A percentile compares a stretch with the other conserved stretches of the same genome.
phyloP scores from a whole-genome alignment of 2,329 filamentous ascomycete species.

The Paecilomyces formosus region DNA sequence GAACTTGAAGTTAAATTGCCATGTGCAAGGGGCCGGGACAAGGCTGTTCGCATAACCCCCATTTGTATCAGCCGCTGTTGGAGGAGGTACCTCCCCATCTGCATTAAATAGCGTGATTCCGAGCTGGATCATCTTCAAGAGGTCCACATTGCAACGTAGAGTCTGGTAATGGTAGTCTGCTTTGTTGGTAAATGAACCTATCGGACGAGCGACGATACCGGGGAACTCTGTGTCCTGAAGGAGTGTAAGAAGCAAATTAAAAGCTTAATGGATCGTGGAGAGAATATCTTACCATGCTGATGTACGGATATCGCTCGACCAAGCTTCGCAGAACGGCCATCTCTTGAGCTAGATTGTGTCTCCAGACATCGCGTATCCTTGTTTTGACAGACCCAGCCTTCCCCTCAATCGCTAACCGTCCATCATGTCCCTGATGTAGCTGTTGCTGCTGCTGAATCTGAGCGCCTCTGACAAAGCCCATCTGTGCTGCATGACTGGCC shows the following conservation, averaged over 20 bases:
- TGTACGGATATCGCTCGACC: constrained; percentile 86
- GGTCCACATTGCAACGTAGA: constrained; percentile 90
- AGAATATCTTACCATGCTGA: constrained; percentile 72
- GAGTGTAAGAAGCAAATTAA: constrained; percentile 9
- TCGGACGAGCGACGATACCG: constrained; percentile 91
- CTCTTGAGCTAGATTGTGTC: constrained; percentile 82
- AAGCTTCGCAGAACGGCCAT: constrained; percentile 76
- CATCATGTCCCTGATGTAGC: constrained; percentile 42
- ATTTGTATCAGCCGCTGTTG: constrained; percentile 51
- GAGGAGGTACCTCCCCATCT: constrained; percentile 77
- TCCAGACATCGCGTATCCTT: constrained; percentile 94
- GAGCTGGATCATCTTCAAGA: constrained; percentile 95
- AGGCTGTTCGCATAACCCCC: constrained; percentile 46
- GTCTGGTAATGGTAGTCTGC: constrained; percentile 99
- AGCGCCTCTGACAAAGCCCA: constrained; percentile 75
- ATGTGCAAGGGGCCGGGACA: constrained; percentile 71
- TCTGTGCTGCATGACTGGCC: constrained; percentile 77
- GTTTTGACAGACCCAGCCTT: constrained; percentile 57
- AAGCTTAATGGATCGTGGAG: constrained; percentile 26
- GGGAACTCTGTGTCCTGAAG: constrained; percentile 91
- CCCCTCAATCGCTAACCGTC: constrained; percentile 46
- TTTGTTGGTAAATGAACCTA: constrained; percentile 89
- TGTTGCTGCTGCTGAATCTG: constrained; percentile 55
- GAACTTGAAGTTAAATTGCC: constrained; percentile 99
- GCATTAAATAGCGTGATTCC: constrained; percentile 89